Conservation (phyloP, 2,329 filamentous ascomycete genomes). For the Fusarium sp. region DNA sequence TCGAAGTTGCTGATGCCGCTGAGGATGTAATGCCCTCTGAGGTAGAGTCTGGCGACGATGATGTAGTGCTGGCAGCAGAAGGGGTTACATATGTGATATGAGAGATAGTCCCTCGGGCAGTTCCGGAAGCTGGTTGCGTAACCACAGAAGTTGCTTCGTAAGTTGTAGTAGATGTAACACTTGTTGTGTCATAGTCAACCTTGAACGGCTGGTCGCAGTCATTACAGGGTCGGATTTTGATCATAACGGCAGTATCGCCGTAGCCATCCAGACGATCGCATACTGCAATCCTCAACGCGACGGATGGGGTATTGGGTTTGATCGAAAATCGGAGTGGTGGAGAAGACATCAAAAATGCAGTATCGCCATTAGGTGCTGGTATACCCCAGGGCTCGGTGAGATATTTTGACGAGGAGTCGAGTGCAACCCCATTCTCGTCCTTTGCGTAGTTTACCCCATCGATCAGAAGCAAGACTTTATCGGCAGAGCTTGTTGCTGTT, state of each 20-base stretch:
- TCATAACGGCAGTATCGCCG: not conserved
- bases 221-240: not conserved
- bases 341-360: not conserved
- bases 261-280: not conserved
- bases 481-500: not conserved
- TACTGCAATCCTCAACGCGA: not conserved
- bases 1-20: not conserved
- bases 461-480: not conserved
- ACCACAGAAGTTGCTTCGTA: not conserved
- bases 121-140: not conserved
- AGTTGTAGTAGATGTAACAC: not conserved
- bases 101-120: not conserved
- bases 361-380: not conserved
- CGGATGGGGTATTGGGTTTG: too few species aligned
- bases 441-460: not conserved
- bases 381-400: not conserved
- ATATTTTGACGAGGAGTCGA: not conserved
- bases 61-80: not conserved
- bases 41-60: not conserved
- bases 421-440: not conserved
- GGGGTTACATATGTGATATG: not conserved
- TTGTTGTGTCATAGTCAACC: not conserved
- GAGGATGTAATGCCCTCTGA: not conserved
- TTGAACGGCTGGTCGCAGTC: not conserved
- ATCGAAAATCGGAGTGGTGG: not conserved